These are phyloP conservation scores for Colletotrichum theobromicola DNA, from an alignment of 2,329 filamentous ascomycete species.

Conservation along the genomic window DNA sequence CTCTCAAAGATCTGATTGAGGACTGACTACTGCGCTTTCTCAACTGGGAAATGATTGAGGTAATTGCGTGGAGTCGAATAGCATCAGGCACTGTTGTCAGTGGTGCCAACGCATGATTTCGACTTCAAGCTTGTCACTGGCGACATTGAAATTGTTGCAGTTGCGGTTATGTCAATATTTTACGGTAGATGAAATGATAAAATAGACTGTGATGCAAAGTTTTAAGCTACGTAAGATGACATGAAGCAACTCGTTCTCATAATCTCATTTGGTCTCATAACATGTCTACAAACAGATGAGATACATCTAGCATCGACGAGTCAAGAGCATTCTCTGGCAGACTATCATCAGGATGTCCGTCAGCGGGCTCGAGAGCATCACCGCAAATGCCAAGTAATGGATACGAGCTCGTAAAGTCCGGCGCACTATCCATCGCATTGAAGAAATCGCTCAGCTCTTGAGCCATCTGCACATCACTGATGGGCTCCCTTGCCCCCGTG, in stretches of 20 bases:
- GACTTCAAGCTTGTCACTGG: background rate
- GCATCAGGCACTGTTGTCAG: too few species aligned
- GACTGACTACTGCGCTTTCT: accelerated
- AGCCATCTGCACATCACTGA: background rate
- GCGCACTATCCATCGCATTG: background rate
- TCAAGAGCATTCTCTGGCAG: background rate
- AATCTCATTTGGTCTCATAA: background rate
- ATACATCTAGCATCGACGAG: background rate
- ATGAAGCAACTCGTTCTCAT: background rate
- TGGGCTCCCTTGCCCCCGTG: background rate
- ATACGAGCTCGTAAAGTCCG: background rate
- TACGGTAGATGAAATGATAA: too few species aligned
- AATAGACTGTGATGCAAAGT: background rate
- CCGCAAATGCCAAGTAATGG: background rate
- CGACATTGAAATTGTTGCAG: background rate
- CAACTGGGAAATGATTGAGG: background rate
- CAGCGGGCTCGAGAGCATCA: background rate
- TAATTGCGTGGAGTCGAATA: background rate
- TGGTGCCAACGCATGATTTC: too few species aligned
- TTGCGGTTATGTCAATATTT: too few species aligned
- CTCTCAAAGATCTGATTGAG: background rate
- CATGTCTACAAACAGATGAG: slow-evolving; percentile 14
- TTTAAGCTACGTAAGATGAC: background rate
- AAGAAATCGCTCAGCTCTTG: slow-evolving; percentile 16
- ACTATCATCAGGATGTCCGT: background rate